Evolutionary conservation across 139 green algal species (phyloP).

Genomic region (Micractinium conductrix): DNA sequence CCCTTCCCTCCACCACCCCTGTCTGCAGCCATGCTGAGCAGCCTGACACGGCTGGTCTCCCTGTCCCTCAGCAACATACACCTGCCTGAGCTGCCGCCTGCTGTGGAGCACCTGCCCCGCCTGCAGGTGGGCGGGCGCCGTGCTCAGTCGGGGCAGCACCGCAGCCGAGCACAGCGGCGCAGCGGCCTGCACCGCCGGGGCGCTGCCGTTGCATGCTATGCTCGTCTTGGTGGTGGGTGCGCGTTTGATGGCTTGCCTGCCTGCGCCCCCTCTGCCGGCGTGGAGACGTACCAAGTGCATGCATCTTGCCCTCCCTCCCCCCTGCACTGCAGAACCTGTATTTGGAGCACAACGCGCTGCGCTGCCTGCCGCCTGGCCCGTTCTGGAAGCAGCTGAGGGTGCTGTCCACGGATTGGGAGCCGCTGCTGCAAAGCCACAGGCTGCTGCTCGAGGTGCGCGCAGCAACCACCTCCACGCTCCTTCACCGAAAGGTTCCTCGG

Average conservation of each 20-base stretch:
- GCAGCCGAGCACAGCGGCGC: neutral
- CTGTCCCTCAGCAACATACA: slow-evolving; percentile 12
- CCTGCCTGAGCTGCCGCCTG: neutral
- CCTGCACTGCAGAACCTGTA: slow-evolving; percentile 21
- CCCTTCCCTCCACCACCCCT: neutral
- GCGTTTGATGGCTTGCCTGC: too few species aligned
- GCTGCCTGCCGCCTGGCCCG: slow-evolving; percentile 7
- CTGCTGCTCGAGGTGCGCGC: slow-evolving; percentile 21
- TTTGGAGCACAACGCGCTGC: slow-evolving; percentile 30
- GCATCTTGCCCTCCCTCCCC: neutral
- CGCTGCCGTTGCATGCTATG: neutral
- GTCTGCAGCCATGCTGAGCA: neutral
- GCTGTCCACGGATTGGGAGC: slow-evolving; percentile 31
- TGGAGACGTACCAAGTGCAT: too few species aligned
- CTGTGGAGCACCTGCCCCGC: neutral
- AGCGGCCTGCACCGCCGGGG: neutral
- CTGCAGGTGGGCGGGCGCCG: slow-evolving; percentile 21
- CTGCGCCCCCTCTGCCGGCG: too few species aligned
- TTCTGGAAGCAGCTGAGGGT: slow-evolving; percentile 1
- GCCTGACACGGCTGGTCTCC: neutral
- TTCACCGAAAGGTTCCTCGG: too few species aligned
- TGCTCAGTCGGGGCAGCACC: too few species aligned
- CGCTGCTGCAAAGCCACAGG: slow-evolving; percentile 11
- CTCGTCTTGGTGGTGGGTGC: too few species aligned
- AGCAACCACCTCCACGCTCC: too few species aligned